Evolutionary conservation across 306 rosid genomes (phyloP).

Genomic region (Medicago truncatula): MtrunA17r5.0-ANR NC_053046.1:7468001-7468500

Average conservation of each 20-base stretch:
- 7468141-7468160: slow-evolving; percentile 35
- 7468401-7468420: slow-evolving; percentile 33
- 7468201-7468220: background rate
- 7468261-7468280: slow-evolving; percentile 14
- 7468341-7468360: background rate
- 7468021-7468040: slow-evolving; percentile 38
- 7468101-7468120: slow-evolving; percentile 41
- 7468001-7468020: slow-evolving; percentile 45
- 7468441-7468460: background rate
- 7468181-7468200: slow-evolving; percentile 49
- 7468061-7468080: slow-evolving; percentile 22
- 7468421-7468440: background rate
- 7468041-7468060: slow-evolving; percentile 29
- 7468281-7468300: slow-evolving; percentile 33
- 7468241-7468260: slow-evolving; percentile 18
- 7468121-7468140: slow-evolving; percentile 40
- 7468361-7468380: slow-evolving; percentile 1
- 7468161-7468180: slow-evolving; percentile 12
- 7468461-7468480: no score
- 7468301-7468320: background rate
- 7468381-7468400: slow-evolving; percentile 2
- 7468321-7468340: slow-evolving; percentile 1
- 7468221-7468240: background rate
- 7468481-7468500: no score
- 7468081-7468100: slow-evolving; percentile 35